Evolutionary conservation across 352 stramenopile genomes (phyloP), one percentile per base, ranked within the genome.

Genomic region (Globisporangium solare): DNA sequence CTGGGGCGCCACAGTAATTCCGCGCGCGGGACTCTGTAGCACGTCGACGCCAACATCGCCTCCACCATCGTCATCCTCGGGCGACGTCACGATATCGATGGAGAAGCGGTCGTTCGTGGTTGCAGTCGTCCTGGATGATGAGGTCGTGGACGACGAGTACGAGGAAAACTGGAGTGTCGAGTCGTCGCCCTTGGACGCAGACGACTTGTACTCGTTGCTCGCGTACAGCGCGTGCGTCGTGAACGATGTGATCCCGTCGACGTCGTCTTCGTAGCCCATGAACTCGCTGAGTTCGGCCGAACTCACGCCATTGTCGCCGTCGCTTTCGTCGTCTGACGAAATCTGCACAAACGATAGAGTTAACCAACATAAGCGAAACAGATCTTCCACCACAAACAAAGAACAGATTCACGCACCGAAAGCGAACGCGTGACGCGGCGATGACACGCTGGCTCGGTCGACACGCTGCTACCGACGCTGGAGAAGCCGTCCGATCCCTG

Each of bases 391-490:
- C 42, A 55, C 3, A 43, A 43, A 32, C 8, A 52, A n/a, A 24
- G 20, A 21, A 40, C n/a, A n/a, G 47, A n/a, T 3, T 27, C 35
- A 76, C 76, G 51, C 71, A 92, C 82, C 53, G 76, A 83, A 7
- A 74, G 31, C 5, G 77, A 89, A 14, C 64, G 73, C 5, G 70
- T 80, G 11, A 86, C 62, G 18, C 79, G 74, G 2, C 82, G 82
- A 53, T 86, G 69, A 13, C 74, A 80, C 15, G 78, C 58, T 6
- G 74, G 56, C 8, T 82, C 58, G 0, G 82, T 92, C 7, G 70
- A 80, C 8, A 71, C 79, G 32, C 76, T 86, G 51, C 79, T 89
- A 31, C 65, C 54, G n/a, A 92, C 68, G 51, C 82, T 92, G 6
- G 67, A 72, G 14, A 68, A 79, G 4, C 55, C 67, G 17, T 66